Percentiles rank a stretch among this genome's conserved stretches.
phyloP scores from a whole-genome alignment of 1,284 basidiomycete species.

The Fomitopsis schrenkii region DNA sequence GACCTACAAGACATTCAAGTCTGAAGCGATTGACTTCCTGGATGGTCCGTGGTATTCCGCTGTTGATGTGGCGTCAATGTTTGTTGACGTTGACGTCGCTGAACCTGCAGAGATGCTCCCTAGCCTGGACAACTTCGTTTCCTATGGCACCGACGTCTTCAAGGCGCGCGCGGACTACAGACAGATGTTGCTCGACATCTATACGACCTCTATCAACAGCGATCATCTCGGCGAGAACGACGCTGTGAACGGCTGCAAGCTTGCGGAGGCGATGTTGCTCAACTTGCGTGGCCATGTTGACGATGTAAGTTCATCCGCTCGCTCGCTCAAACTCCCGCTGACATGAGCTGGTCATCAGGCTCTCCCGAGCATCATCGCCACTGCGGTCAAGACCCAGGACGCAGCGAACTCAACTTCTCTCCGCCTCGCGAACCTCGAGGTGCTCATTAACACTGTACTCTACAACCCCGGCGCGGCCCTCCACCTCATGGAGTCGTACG shows the following conservation, averaged over 20 bases:
- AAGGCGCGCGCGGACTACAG: slow-evolving; percentile 73
- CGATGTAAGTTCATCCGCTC: slow-evolving; percentile 46
- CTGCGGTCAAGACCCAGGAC: slow-evolving; percentile 56
- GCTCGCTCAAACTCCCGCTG: neutral
- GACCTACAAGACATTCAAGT: slow-evolving; percentile 84
- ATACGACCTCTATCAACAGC: slow-evolving; percentile 69
- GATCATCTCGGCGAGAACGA: slow-evolving; percentile 80
- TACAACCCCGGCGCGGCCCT: slow-evolving; percentile 82
- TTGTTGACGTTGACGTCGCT: neutral
- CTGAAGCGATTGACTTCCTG: slow-evolving; percentile 81
- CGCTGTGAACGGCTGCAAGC: slow-evolving; percentile 80
- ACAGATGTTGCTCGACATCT: slow-evolving; percentile 83
- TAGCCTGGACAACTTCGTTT: slow-evolving; percentile 86
- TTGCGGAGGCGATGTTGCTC: slow-evolving; percentile 80
- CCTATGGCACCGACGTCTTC: slow-evolving; percentile 78
- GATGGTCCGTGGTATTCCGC: slow-evolving; percentile 49
- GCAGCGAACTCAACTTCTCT: slow-evolving; percentile 59
- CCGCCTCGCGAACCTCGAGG: slow-evolving; percentile 76
- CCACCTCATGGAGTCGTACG: slow-evolving; percentile 65
- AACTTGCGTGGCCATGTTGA: slow-evolving; percentile 76
- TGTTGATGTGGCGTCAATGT: neutral
- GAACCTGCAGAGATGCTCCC: slow-evolving; percentile 75
- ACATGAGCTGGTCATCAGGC: slow-evolving; percentile 27
- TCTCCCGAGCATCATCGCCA: slow-evolving; percentile 54
- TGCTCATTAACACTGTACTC: slow-evolving; percentile 80